phyloP scores from a whole-genome alignment of 345 rosid genomes.

The Abelmoschus esculentus region DNA sequence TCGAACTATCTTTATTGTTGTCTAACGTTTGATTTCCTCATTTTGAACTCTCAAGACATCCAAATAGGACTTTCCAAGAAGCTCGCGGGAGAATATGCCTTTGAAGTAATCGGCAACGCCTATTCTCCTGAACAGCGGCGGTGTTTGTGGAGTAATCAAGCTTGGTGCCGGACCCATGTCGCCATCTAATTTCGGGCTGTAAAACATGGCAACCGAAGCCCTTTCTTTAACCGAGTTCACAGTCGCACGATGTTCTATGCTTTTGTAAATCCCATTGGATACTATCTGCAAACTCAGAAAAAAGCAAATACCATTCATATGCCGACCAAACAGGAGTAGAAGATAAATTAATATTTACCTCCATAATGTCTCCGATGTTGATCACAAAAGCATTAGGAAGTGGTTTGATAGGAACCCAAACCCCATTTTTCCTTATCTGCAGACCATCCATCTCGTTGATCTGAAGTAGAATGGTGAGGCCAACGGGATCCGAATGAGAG shows the following conservation, averaged over 20 bases:
- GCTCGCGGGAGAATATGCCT: not conserved
- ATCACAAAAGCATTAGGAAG: conserved; percentile 18
- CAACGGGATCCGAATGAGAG: conserved; percentile 18
- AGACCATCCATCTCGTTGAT: conserved; percentile 21
- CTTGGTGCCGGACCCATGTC: conserved; percentile 14
- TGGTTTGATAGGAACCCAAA: conserved; percentile 13
- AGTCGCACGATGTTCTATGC: conserved; percentile 20
- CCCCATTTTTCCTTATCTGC: conserved; percentile 21
- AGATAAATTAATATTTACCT: conserved; percentile 11
- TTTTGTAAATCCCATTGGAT: conserved; percentile 19
- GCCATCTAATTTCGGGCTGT: conserved; percentile 12
- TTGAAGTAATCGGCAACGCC: conserved; percentile 12
- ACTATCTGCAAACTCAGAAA: not conserved
- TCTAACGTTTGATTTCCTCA: not conserved
- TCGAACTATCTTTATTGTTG: not conserved
- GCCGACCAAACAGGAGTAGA: not conserved
- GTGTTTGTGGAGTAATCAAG: not conserved
- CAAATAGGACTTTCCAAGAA: conserved; percentile 9
- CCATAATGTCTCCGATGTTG: conserved; percentile 25
- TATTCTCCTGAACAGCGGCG: conserved; percentile 15
- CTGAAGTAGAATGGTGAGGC: conserved; percentile 23
- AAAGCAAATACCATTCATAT: no score
- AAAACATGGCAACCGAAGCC: conserved; percentile 10
- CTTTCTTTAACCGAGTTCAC: conserved; percentile 14
- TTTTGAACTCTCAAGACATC: conserved; percentile 7